Evolutionary conservation across 1,139 yeast genomes (phyloP), one percentile per base, ranked within the genome.

Genomic region (Ashbya aceris): DNA sequence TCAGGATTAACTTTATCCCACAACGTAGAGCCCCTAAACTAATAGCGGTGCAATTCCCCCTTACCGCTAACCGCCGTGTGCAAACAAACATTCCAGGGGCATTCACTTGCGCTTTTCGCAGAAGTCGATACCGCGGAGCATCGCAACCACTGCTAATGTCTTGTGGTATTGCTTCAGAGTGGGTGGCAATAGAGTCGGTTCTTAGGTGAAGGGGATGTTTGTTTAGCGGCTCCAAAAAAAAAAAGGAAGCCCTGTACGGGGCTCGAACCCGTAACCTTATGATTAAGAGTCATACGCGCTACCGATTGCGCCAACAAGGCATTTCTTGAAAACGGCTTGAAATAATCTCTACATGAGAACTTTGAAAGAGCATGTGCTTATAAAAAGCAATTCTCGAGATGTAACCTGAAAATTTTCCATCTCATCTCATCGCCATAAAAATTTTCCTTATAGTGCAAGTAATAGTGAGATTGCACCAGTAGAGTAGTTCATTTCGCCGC

Each of bases 251-350:
- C 67, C 67, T 58, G 65, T 63, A 64, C 65, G 69, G 68, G 69
- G 69, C 64, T 64, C 67, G 68, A 65, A 64, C 68, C 68, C 68
- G 65, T 64, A 64, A 61, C 67, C 67, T 63, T 62, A 59, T 61
- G 68, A 64, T 64, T 65, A 65, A 65, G 69, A 65, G 69, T 65
- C 69, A 62, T 59, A 63, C 66, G 69, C 69, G 67, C 69, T 65
- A 65, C 69, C 69, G 69, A 65, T 65, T 65, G 69, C 67, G 69
- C 69, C 68, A 65, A 63, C 69, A 63, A 64, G 68, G 68, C 68
- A 46, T 33, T 14, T 34, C 27, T n/a, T 35, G 32, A 36, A 40
- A 36, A n/a, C 13, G 11, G 31, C 11, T 29, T n/a, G 5, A 6
- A 13, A 7, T 11, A 33, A 27, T 3, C 8, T 27, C 8, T 13